Evolutionary conservation across 805 yeast species (phyloP), one percentile per base, ranked within the genome.

Genomic region (Lipomyces kockii): DNA sequence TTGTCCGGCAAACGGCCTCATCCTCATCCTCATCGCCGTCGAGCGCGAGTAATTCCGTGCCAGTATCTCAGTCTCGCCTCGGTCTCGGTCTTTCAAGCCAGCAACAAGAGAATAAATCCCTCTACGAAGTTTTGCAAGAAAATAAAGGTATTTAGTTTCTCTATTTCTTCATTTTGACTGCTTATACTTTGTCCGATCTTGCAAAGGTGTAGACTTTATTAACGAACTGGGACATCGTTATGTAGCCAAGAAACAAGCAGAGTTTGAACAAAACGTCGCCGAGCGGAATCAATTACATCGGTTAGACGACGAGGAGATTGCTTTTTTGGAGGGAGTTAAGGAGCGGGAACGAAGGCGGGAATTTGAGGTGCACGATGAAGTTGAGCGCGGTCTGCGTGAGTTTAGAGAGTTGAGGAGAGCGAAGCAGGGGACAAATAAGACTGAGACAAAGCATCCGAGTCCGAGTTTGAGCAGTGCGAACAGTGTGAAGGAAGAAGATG

Each of bases 301-400:
- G 52, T 58, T 68, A n/a, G 71, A 68, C 59, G 68, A 63, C 3
- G 68, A 67, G 32, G 71, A 68, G 54, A 55, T 68, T 39, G 59
- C 43, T 12, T 68, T 68, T 63, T 46, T 68, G 22, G 62, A 68
- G n/a, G 46, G 63, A 5, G 9, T 68, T 17, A 60, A 56, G 3
- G 65, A 63, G 58, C 60, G 61, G 20, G 63, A 67, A 27, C 20
- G 52, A 46, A 14, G 11, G 29, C 27, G 53, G 32, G 70, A 67
- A 27, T 52, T 35, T 14, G 59, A 25, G n/a, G 56, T 60, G 27
- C 56, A 61, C 49, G 39, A 51, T 11, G 65, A 62, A 3, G 61
- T 68, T 22, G 67, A 63, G 43, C 46, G 32, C 11, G 57, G 58
- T n/a, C 34, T 68, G 52, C 39, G 22, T 6, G 61, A 20, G 43